phyloP scores from a whole-genome alignment of 202 grass and related monocot species.

The Tripidium arundinaceum region DNA sequence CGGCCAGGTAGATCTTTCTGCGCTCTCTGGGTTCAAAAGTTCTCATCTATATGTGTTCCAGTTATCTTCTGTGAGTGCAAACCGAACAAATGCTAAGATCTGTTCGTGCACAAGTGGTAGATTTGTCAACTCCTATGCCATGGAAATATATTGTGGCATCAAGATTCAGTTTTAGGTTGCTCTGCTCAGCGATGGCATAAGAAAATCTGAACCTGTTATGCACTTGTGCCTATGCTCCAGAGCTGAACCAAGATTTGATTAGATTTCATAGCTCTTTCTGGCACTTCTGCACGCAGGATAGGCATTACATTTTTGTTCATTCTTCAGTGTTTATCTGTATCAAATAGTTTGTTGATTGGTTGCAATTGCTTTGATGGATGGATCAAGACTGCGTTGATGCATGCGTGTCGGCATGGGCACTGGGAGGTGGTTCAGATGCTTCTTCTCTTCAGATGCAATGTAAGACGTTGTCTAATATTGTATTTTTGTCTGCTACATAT shows the following conservation, averaged over 20 bases:
- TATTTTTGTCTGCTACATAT: not conserved
- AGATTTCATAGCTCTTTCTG: not conserved
- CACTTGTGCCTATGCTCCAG: not conserved
- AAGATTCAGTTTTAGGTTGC: no score
- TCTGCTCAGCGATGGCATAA: no score
- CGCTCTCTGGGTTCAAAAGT: no score
- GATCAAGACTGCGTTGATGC: slow-evolving; percentile 88
- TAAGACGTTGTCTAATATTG: slow-evolving; percentile 37
- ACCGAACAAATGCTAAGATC: slow-evolving; percentile 27
- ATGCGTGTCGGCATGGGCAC: slow-evolving; percentile 81
- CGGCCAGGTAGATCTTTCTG: no score
- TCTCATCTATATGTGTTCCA: slow-evolving; percentile 22
- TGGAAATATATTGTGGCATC: no score
- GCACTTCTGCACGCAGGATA: not conserved
- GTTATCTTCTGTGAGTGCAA: not conserved
- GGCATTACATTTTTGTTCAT: not conserved
- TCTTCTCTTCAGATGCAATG: slow-evolving; percentile 80
- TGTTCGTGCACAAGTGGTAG: not conserved
- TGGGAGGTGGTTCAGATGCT: slow-evolving; percentile 96
- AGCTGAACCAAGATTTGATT: not conserved
- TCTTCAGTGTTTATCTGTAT: slow-evolving; percentile 12
- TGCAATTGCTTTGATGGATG: slow-evolving; percentile 24
- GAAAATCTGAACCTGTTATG: not conserved
- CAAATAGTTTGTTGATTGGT: slow-evolving; percentile 19
- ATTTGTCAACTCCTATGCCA: no score